Evolutionary conservation across 768 basidiomycete species (phyloP).

Genomic region (Naganishia kalamii): DNA sequence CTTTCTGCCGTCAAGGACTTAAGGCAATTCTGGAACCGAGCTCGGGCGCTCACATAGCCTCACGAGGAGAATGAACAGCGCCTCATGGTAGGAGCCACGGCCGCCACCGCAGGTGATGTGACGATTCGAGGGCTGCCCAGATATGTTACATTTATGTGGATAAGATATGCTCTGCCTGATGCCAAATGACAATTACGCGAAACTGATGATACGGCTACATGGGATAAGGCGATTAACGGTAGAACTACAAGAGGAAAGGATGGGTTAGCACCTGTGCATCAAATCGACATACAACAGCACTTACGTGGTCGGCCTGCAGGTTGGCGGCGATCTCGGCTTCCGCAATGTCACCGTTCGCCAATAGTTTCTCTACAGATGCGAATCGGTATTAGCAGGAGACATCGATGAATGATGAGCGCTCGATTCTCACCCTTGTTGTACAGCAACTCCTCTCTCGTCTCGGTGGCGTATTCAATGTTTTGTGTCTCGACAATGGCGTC

Average conservation of each 20-base stretch:
- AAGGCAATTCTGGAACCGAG: no score
- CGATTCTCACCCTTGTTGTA: conserved; percentile 67
- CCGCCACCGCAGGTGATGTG: no score
- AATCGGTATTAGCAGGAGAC: background rate
- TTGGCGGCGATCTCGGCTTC: conserved; percentile 98
- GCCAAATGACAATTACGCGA: background rate
- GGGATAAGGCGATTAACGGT: conserved; percentile 11
- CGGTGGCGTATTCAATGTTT: conserved; percentile 95
- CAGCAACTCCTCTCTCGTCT: conserved; percentile 93
- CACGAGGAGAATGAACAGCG: no score
- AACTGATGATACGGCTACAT: conserved; percentile 2
- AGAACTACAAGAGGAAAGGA: conserved; percentile 2
- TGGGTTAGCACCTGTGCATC: background rate
- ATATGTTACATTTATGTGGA: background rate
- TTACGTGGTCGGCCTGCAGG: conserved; percentile 49
- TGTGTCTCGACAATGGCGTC: conserved; percentile 97
- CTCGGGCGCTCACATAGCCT: no score
- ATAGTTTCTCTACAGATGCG: conserved; percentile 64
- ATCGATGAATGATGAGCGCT: background rate
- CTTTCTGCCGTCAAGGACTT: no score
- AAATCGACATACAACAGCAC: conserved; percentile 11
- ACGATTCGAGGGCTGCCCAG: background rate
- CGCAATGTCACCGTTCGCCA: conserved; percentile 90
- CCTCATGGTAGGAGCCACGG: no score
- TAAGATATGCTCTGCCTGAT: background rate